A percentile compares a stretch with the other conserved stretches of the same genome.
Conservation (phyloP, 768 basidiomycete genomes). For the Podaxis sp. region DNA sequence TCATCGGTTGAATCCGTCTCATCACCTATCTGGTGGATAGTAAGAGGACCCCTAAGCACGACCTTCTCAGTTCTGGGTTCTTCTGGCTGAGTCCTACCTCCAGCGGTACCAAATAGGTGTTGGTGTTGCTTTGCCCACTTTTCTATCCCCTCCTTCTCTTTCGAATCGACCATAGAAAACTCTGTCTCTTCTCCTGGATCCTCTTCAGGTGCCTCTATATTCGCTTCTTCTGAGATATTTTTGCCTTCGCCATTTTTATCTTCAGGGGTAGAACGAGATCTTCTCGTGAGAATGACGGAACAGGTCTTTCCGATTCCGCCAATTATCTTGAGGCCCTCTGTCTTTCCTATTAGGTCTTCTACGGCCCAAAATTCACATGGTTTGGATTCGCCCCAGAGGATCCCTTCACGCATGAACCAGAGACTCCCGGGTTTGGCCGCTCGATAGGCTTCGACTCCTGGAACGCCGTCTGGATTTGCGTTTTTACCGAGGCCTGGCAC, state of each 20-base stretch:
- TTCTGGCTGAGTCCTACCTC: slow-evolving; percentile 15
- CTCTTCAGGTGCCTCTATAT: slow-evolving; percentile 32
- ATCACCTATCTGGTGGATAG: slow-evolving; percentile 23
- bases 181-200: slow-evolving; percentile 54
- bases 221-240: slow-evolving; percentile 12
- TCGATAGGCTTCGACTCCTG: slow-evolving; percentile 66
- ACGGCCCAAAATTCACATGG: slow-evolving; percentile 76
- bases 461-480: slow-evolving; percentile 39
- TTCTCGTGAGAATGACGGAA: slow-evolving; percentile 50
- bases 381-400: slow-evolving; percentile 73
- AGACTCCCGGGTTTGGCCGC: slow-evolving; percentile 68
- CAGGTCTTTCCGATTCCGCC: slow-evolving; percentile 67
- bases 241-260: slow-evolving; percentile 23
- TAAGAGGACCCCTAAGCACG: slow-evolving; percentile 22
- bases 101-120: slow-evolving; percentile 48
- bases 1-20: slow-evolving; percentile 44
- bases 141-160: slow-evolving; percentile 60
- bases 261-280: slow-evolving; percentile 13
- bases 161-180: slow-evolving; percentile 69
- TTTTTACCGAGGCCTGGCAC: slow-evolving; percentile 30
- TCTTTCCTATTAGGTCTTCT: slow-evolving; percentile 46
- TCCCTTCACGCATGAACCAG: slow-evolving; percentile 65
- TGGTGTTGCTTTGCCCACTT: slow-evolving; percentile 61
- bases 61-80: slow-evolving; percentile 12
- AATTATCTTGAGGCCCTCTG: slow-evolving; percentile 48